Percentiles rank a stretch among this genome's conserved stretches.
Conservation (phyloP, 2,329 filamentous ascomycete species). For the Akanthomyces uredinophilus region DNA sequence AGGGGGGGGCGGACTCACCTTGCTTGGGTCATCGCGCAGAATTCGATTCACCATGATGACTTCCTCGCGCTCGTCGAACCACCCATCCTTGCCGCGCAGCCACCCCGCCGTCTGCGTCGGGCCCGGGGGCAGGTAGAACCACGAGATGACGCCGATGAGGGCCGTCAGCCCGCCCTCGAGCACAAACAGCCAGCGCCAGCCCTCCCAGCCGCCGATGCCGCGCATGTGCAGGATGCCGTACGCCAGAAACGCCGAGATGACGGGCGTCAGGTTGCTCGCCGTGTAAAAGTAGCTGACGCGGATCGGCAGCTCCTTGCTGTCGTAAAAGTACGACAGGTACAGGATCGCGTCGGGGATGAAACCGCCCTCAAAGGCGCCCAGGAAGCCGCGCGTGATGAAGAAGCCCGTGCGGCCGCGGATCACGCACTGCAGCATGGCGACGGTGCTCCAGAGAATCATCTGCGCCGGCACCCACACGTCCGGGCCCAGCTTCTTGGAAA, state of each 20-base stretch:
- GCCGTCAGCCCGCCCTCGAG: slow-evolving; percentile 45
- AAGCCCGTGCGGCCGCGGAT: slow-evolving; percentile 15
- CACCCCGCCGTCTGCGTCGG: slow-evolving; percentile 46
- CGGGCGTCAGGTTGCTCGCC: slow-evolving; percentile 35
- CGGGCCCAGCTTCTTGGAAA: slow-evolving; percentile 45
- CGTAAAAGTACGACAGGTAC: slow-evolving; percentile 42
- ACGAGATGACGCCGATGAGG: slow-evolving; percentile 47
- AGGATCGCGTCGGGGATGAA: slow-evolving; percentile 37
- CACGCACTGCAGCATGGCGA: slow-evolving; percentile 30
- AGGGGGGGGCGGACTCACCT: slow-evolving; percentile 24
- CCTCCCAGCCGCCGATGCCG: slow-evolving; percentile 29
- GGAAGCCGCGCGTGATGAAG: slow-evolving; percentile 24
- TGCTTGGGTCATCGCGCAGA: slow-evolving; percentile 54
- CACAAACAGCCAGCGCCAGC: slow-evolving; percentile 50
- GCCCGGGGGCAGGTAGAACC: slow-evolving; percentile 49
- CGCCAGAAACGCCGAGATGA: slow-evolving; percentile 33
- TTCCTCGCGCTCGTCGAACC: slow-evolving; percentile 57
- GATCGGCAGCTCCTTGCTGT: slow-evolving; percentile 34
- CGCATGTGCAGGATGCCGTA: slow-evolving; percentile 37
- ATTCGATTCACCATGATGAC: slow-evolving; percentile 56
- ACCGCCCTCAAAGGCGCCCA: slow-evolving; percentile 34
- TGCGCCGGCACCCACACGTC: slow-evolving; percentile 51
- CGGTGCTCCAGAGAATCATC: slow-evolving; percentile 48
- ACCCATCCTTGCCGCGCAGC: slow-evolving; percentile 48
- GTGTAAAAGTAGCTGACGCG: slow-evolving; percentile 39